phyloP scores from a whole-genome alignment of 345 rosid genomes.

The Salix koriyanagi region DNA sequence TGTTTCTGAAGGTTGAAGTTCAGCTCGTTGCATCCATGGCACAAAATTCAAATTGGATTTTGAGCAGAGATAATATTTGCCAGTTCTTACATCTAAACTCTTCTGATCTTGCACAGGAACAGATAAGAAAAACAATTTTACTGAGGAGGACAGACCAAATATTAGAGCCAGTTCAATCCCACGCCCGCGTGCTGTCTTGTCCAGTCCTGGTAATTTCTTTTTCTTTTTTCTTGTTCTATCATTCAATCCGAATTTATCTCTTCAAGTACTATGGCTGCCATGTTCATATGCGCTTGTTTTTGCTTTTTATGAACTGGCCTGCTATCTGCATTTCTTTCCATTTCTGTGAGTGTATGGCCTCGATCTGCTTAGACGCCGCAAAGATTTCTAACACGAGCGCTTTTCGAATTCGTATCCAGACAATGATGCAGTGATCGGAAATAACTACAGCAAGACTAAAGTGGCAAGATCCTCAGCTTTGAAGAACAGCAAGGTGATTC shows the following conservation, averaged over 20 bases:
- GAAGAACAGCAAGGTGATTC: conserved; percentile 28
- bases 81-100: neutral
- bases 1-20: conserved; percentile 26
- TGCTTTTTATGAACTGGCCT: neutral
- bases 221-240: too few relatives aligned
- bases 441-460: conserved; percentile 31
- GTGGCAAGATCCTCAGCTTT: conserved; percentile 19
- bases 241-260: neutral
- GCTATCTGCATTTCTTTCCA: neutral
- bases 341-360: neutral
- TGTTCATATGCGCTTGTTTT: neutral
- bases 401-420: conserved; percentile 24
- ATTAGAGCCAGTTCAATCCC: conserved; percentile 43
- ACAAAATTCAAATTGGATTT: neutral
- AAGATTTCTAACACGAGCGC: neutral
- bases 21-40: neutral
- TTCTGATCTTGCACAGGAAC: conserved; percentile 17
- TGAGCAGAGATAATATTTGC: neutral
- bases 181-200: conserved; percentile 68
- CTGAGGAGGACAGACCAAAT: conserved; percentile 39
- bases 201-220: conserved; percentile 53
- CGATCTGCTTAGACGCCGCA: neutral
- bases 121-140: conserved; percentile 26
- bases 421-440: conserved; percentile 52
- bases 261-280: too few relatives aligned